A percentile compares a stretch with the other conserved stretches of the same genome.
These are phyloP conservation scores for Teratosphaeria nubilosa DNA, from an alignment of 2,329 filamentous ascomycete species.

Conservation along the genomic window DNA sequence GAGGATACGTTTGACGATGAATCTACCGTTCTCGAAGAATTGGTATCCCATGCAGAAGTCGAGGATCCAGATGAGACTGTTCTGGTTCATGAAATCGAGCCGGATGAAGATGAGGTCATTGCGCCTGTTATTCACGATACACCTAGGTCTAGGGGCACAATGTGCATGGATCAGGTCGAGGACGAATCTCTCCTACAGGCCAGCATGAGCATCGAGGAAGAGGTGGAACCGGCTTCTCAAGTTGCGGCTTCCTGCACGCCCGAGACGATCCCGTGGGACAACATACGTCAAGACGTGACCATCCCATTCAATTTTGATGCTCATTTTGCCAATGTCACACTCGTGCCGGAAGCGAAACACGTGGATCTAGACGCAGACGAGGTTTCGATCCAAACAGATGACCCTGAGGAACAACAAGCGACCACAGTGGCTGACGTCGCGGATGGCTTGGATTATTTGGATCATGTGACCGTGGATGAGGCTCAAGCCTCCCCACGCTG, in stretches of 20 bases:
- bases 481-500: not conserved
- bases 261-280: conserved; percentile 22
- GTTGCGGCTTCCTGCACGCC: conserved; percentile 7
- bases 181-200: not conserved
- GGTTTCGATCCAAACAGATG: not conserved
- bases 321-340: conserved; percentile 5
- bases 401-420: not conserved
- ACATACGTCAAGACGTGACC: conserved; percentile 19
- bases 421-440: not conserved
- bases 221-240: not conserved
- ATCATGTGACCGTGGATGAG: not conserved
- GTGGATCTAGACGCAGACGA: not conserved
- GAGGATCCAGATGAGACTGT: conserved; percentile 10
- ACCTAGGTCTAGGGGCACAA: conserved; percentile 8
- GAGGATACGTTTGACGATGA: not conserved
- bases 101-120: not conserved
- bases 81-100: conserved; percentile 4
- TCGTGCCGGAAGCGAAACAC: not conserved
- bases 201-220: not conserved
- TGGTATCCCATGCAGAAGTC: not conserved
- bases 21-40: not conserved
- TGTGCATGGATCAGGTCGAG: conserved; percentile 8
- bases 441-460: not conserved
- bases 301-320: conserved; percentile 21
- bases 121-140: not conserved